A percentile compares a stretch with the other conserved stretches of the same genome.
phyloP scores from a whole-genome alignment of 2,329 filamentous ascomycete genomes.

The Elsinoe batatas region DNA sequence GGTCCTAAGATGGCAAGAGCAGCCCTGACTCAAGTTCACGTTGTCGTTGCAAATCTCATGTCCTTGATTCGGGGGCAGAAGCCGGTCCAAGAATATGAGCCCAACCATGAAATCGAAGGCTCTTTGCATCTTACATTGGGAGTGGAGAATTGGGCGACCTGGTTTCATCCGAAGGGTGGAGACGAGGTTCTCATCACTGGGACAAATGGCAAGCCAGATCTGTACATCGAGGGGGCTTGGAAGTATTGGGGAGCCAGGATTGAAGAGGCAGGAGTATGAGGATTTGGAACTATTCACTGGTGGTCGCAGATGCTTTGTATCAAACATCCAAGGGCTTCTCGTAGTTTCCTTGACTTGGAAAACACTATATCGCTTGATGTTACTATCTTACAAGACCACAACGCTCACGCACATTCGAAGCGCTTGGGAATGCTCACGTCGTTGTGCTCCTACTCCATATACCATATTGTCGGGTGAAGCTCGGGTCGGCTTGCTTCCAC shows the following conservation, averaged over 20 bases:
- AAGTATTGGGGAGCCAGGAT: not conserved
- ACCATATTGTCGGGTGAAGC: too few relatives aligned
- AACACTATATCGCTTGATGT: too few relatives aligned
- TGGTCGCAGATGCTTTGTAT: too few relatives aligned
- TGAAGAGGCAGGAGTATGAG: not conserved
- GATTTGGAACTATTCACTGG: not conserved
- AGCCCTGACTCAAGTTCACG: not conserved
- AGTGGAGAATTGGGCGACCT: not conserved
- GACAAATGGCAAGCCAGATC: not conserved
- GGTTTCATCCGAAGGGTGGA: not conserved
- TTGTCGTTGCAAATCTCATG: not conserved
- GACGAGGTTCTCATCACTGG: not conserved
- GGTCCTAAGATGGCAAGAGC: conserved; percentile 46
- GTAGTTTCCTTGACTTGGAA: too few relatives aligned
- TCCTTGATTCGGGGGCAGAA: not conserved
- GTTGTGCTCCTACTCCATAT: too few relatives aligned
- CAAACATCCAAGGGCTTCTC: too few relatives aligned
- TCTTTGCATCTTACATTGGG: not conserved
- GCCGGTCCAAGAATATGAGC: not conserved
- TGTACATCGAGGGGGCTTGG: not conserved
- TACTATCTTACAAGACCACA: too few relatives aligned
- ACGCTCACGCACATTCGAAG: too few relatives aligned
- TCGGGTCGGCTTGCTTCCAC: too few relatives aligned
- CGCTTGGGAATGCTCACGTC: too few relatives aligned
- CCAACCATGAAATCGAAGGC: not conserved